These are phyloP conservation scores for Stygiomarasmius scandens DNA, from an alignment of 1,284 basidiomycete genomes.

Conservation along the genomic window DNA sequence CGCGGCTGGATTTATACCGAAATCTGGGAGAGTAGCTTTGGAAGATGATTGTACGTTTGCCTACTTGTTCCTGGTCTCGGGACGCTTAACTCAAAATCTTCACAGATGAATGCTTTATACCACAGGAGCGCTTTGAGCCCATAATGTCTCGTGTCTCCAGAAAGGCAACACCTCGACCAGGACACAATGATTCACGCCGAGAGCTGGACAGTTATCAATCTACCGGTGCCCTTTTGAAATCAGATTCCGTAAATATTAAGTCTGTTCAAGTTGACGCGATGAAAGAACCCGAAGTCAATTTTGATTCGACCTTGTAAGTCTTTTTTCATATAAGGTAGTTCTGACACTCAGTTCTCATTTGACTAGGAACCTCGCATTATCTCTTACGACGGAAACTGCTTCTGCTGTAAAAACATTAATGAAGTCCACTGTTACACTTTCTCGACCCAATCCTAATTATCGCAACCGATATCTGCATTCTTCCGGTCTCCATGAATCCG, in stretches of 20 bases:
- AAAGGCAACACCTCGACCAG: slow-evolving; percentile 10
- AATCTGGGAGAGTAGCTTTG: slow-evolving; percentile 35
- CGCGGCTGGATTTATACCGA: slow-evolving; percentile 29
- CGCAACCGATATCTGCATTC: slow-evolving; percentile 37
- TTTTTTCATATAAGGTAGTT: too few relatives aligned
- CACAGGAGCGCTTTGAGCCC: slow-evolving; percentile 16
- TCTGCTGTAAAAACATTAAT: slow-evolving; percentile 13
- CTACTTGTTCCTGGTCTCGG: slow-evolving; percentile 16
- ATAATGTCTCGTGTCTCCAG: slow-evolving; percentile 24
- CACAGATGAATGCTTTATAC: slow-evolving; percentile 4
- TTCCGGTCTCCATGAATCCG: slow-evolving; percentile 22
- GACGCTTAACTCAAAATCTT: slow-evolving; percentile 5
- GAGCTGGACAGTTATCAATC: background rate
- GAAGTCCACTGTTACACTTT: slow-evolving; percentile 10
- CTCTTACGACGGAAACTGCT: slow-evolving; percentile 5
- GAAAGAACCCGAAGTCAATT: slow-evolving; percentile 23
- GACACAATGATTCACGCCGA: slow-evolving; percentile 3
- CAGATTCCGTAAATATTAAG: slow-evolving; percentile 7
- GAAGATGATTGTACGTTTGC: slow-evolving; percentile 32
- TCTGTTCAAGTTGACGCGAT: slow-evolving; percentile 23
- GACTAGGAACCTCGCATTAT: slow-evolving; percentile 7
- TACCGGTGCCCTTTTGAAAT: background rate
- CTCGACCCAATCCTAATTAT: slow-evolving; percentile 20
- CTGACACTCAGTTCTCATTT: too few relatives aligned
- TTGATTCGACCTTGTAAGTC: slow-evolving; percentile 36